Base-by-base conservation (phyloP, 2,329 filamentous ascomycete species). In the Lachnellula cervina region DNA sequence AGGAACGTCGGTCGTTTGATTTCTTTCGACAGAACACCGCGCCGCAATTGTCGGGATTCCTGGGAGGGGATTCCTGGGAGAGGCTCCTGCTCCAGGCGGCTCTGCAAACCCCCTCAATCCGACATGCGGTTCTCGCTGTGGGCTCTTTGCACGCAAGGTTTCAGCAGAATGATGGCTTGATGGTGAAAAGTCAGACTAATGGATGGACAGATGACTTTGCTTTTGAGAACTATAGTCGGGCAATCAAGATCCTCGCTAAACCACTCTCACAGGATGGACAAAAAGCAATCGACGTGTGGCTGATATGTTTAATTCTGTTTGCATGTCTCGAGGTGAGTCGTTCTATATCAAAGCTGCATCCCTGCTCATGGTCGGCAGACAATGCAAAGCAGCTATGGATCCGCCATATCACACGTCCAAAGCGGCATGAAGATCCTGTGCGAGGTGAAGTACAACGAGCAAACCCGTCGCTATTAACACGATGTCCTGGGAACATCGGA, bases 401-500 rank as follows among this genome's bases (percentile, higher is more conserved):
- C 54, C 13, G 63, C 61, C 5, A 56, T 61, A 8, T 52, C 60
- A 17, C 62, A 65, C 38, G 17, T 63, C 11, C 50, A 60, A 47
- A 63, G 61, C 40, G 62, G 62, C 5, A 52, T 42, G 6, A 64
- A 62, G 44, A 64, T 65, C 4, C 44, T 65, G 13, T 52, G 56
- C 19, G 62, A 63, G 37, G 53, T 64, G n/a, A 43, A 56, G 6
- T 57, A 59, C 28, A 21, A 57, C 42, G 46, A 59, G 40, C 23
- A 45, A 34, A 55, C 53, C 16, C 21, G 23, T 16, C 42, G 19
- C 13, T 43, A 61, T 50, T 32, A 57, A 38, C 60, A 61, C 23
- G 16, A 49, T 13, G 25, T 38, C 13, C 28, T 59, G 4, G 46
- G 44, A 23, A 42, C 43, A 23, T 49, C 56, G 5, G 45, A 35